These are phyloP conservation scores for Trypanosoma mega DNA, from an alignment of 208 protist genomes.

Conservation along the genomic window DNA sequence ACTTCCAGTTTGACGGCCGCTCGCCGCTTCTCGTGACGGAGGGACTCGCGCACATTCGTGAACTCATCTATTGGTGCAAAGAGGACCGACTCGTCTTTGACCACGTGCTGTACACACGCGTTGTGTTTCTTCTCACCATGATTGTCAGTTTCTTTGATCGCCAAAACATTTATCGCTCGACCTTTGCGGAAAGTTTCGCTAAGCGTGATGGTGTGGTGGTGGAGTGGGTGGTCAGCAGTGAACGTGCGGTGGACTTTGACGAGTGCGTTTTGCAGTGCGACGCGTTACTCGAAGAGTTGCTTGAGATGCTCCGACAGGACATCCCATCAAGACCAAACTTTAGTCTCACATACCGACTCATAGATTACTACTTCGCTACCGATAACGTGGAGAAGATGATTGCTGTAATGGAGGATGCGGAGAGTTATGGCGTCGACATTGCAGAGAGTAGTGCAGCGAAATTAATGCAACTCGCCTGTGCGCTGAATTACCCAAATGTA, in stretches of 20 bases:
- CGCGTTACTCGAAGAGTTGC: slow-evolving; percentile 80
- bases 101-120: slow-evolving; percentile 85
- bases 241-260: slow-evolving; percentile 80
- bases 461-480: slow-evolving; percentile 89
- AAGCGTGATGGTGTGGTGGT: slow-evolving; percentile 88
- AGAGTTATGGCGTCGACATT: slow-evolving; percentile 63
- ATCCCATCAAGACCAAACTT: slow-evolving; percentile 78
- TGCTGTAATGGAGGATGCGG: slow-evolving; percentile 84
- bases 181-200: slow-evolving; percentile 65
- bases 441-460: slow-evolving; percentile 90
- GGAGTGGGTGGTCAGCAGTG: slow-evolving; percentile 77
- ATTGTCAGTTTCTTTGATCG: slow-evolving; percentile 89
- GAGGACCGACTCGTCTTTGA: slow-evolving; percentile 85
- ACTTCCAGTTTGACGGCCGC: slow-evolving; percentile 63
- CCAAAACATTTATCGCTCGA: slow-evolving; percentile 84
- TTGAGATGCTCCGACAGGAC: slow-evolving; percentile 65
- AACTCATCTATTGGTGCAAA: slow-evolving; percentile 75
- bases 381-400: slow-evolving; percentile 92
- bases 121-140: slow-evolving; percentile 87
- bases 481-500: slow-evolving; percentile 77
- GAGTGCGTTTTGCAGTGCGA: slow-evolving; percentile 87
- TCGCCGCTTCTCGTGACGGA: slow-evolving; percentile 69
- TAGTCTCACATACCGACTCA: slow-evolving; percentile 81
- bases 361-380: slow-evolving; percentile 91
- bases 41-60: slow-evolving; percentile 58